Conservation (phyloP, 176 grass and related monocot genomes). For the Musa acuminata region DNA sequence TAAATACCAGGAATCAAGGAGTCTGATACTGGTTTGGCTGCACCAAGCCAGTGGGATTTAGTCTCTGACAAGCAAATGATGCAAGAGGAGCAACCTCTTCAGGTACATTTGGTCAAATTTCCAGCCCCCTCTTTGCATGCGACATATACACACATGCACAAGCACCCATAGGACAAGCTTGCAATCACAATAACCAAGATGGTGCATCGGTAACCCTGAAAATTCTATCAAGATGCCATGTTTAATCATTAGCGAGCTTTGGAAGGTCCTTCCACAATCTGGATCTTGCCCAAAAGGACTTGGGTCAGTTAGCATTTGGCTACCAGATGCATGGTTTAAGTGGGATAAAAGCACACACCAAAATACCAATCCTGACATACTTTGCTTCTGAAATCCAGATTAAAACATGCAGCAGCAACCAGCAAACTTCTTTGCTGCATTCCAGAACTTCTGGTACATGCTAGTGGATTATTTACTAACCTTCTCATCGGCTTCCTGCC, state of each 20-base stretch:
- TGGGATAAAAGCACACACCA: not conserved
- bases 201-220: not conserved
- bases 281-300: not conserved
- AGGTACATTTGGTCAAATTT: conserved; percentile 27
- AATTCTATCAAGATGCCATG: not conserved
- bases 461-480: too few relatives aligned
- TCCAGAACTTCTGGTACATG: too few relatives aligned
- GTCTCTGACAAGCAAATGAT: conserved; percentile 98
- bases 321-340: not conserved
- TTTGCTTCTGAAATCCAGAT: not conserved
- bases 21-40: conserved; percentile 83
- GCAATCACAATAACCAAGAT: too few relatives aligned
- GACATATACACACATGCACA: too few relatives aligned
- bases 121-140: too few relatives aligned
- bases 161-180: too few relatives aligned
- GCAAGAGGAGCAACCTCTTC: conserved; percentile 86
- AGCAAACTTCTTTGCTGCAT: too few relatives aligned
- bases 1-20: conserved; percentile 68
- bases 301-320: not conserved
- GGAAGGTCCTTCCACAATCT: not conserved
- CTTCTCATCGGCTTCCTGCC: too few relatives aligned
- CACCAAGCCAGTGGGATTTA: conserved; percentile 89
- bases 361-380: not conserved
- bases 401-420: too few relatives aligned
- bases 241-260: not conserved